Percentiles rank a stretch among this genome's conserved stretches.
Evolutionary conservation across 139 green algal species (phyloP).

Genomic region (Nannochloris sp.): DNA sequence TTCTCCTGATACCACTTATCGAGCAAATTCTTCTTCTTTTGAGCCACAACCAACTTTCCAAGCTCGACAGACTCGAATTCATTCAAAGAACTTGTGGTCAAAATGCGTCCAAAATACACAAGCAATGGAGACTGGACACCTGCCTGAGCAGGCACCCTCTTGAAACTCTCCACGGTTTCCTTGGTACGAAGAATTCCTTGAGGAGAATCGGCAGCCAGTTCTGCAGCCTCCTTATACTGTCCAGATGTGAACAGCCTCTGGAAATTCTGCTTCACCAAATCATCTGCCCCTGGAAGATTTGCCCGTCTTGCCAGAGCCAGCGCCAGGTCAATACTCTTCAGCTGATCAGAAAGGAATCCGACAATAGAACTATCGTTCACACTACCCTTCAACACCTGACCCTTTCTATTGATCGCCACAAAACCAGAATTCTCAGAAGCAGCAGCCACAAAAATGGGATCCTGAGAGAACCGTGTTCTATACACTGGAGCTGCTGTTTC

Average conservation of each 20-base stretch:
- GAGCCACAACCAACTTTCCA: conserved; percentile 80
- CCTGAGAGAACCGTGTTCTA: conserved; percentile 87
- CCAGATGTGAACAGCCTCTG: conserved; percentile 69
- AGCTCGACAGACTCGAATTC: conserved; percentile 87
- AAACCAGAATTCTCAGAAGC: conserved; percentile 66
- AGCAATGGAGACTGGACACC: conserved; percentile 92
- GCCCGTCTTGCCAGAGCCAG: conserved; percentile 81
- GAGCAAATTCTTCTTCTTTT: conserved; percentile 99
- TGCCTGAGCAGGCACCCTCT: conserved; percentile 67
- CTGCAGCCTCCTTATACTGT: conserved; percentile 96
- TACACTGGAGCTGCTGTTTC: conserved; percentile 93
- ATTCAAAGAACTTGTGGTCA: conserved; percentile 89
- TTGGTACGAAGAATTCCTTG: conserved; percentile 49
- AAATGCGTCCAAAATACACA: conserved; percentile 97
- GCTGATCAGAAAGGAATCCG: conserved; percentile 83
- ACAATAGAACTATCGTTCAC: conserved; percentile 92
- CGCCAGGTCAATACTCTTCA: conserved; percentile 95
- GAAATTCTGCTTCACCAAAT: conserved; percentile 90
- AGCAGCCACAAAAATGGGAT: conserved; percentile 92
- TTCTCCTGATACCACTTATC: conserved; percentile 85
- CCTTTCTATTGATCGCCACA: conserved; percentile 82
- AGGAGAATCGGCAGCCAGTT: conserved; percentile 86
- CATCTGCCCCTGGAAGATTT: conserved; percentile 92
- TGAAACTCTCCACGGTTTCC: conserved; percentile 78
- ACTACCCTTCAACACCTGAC: conserved; percentile 83